phyloP scores from a whole-genome alignment of 305 asterid genomes.

The Fraxinus dipetala region DNA sequence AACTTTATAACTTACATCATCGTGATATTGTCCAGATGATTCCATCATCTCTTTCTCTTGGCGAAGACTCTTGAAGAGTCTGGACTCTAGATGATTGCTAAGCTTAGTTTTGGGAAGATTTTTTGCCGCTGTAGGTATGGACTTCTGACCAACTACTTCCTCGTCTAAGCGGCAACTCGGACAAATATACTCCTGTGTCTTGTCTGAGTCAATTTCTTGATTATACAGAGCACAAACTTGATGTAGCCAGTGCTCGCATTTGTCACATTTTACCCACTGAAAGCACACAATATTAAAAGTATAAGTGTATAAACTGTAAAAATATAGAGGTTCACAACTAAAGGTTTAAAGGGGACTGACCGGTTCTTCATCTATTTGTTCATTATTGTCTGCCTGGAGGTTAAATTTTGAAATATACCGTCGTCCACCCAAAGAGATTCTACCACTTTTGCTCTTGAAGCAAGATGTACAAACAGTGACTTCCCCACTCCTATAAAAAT shows the following conservation, averaged over 20 bases:
- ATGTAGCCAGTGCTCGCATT: constrained; percentile 53
- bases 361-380: constrained; percentile 37
- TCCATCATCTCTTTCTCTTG: no score
- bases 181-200: constrained; percentile 49
- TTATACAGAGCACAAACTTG: constrained; percentile 72
- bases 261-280: constrained; percentile 78
- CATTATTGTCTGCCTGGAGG: constrained; percentile 43
- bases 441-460: constrained; percentile 34
- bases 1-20: no score
- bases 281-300: constrained; percentile 23
- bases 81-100: no score
- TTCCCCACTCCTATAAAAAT: constrained; percentile 39
- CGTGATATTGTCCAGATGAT: no score
- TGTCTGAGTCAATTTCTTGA: constrained; percentile 43
- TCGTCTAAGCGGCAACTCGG: constrained; percentile 57
- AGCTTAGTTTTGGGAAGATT: no score
- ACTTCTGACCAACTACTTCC: not conserved
- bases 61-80: no score
- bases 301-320: no score
- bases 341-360: constrained; percentile 32
- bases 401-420: constrained; percentile 39
- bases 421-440: constrained; percentile 35
- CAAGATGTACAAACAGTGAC: constrained; percentile 45
- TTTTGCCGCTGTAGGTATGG: no score
- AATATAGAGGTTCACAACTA: constrained; percentile 2